Percentiles rank a stretch among this genome's conserved stretches.
phyloP scores from a whole-genome alignment of 345 rosid species.

The Microthlaspi erraticum region DNA sequence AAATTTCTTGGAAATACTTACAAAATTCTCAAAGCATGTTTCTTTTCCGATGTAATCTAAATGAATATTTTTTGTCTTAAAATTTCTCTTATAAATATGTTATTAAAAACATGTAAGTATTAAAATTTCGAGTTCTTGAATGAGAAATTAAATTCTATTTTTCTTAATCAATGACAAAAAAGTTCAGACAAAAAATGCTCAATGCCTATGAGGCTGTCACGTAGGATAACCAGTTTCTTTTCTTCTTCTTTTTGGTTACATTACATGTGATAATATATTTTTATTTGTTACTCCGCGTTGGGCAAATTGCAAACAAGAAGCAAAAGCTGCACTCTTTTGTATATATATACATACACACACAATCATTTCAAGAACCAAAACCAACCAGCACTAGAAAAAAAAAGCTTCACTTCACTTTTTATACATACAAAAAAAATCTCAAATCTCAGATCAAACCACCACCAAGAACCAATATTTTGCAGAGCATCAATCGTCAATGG shows the following conservation, averaged over 20 bases:
- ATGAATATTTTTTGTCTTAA: background rate
- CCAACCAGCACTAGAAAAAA: conserved; percentile 20
- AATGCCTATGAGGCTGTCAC: conserved; percentile 24
- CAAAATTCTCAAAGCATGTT: background rate
- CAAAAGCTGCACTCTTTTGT: conserved; percentile 36
- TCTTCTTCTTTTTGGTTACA: background rate
- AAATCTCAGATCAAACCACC: conserved; percentile 20
- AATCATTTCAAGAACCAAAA: conserved; percentile 38
- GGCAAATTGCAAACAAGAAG: conserved; percentile 41
- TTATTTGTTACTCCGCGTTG: conserved; percentile 37
- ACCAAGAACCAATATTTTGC: conserved; percentile 21
- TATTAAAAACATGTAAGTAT: too few relatives aligned
- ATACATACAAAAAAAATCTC: background rate
- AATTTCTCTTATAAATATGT: too few relatives aligned
- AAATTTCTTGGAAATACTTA: background rate
- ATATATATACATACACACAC: conserved; percentile 4
- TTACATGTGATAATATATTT: conserved; percentile 18
- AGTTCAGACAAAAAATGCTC: background rate
- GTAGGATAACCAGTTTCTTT: conserved; percentile 20
- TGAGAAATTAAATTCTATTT: background rate
- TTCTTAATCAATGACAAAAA: background rate
- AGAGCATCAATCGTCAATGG: conserved; percentile 29
- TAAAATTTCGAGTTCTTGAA: background rate
- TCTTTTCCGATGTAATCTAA: background rate
- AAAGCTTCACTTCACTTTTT: background rate